phyloP scores from a whole-genome alignment of 208 protist species.

The Wallacemonas sp. region DNA sequence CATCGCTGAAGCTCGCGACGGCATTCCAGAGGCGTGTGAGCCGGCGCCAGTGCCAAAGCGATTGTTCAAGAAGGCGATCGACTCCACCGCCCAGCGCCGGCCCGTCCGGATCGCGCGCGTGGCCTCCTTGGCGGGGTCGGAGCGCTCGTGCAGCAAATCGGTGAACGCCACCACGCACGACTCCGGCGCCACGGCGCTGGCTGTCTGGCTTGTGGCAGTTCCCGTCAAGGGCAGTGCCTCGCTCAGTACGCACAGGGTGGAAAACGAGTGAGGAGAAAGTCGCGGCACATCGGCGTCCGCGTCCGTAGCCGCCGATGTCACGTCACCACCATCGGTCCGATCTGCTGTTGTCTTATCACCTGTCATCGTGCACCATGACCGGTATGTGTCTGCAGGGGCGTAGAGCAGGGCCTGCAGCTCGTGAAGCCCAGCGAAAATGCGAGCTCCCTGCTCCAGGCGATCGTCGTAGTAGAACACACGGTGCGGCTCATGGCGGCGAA shows the following conservation, averaged over 20 bases:
- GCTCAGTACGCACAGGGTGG: not conserved
- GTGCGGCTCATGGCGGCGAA: constrained; percentile 32
- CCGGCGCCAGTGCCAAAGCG: not conserved
- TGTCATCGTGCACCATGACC: no score
- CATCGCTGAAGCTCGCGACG: not conserved
- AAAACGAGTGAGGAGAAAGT: not conserved
- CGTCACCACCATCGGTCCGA: no score
- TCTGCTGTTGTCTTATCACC: no score
- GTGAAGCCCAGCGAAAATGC: constrained; percentile 51
- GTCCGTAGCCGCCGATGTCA: no score
- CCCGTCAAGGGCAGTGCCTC: not conserved
- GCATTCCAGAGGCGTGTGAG: not conserved
- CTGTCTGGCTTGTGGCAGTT: no score
- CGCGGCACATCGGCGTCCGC: no score
- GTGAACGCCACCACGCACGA: not conserved
- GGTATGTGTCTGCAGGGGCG: not conserved
- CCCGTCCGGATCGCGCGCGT: not conserved
- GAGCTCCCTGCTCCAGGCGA: constrained; percentile 52
- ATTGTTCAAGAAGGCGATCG: not conserved
- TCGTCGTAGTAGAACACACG: constrained; percentile 86
- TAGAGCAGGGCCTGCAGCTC: constrained; percentile 42
- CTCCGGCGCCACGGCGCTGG: not conserved
- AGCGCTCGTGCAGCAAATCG: not conserved
- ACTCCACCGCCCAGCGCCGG: not conserved
- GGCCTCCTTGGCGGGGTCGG: not conserved